Conservation (phyloP, 495 filamentous ascomycete species). For the Hamigera avellanea region DNA sequence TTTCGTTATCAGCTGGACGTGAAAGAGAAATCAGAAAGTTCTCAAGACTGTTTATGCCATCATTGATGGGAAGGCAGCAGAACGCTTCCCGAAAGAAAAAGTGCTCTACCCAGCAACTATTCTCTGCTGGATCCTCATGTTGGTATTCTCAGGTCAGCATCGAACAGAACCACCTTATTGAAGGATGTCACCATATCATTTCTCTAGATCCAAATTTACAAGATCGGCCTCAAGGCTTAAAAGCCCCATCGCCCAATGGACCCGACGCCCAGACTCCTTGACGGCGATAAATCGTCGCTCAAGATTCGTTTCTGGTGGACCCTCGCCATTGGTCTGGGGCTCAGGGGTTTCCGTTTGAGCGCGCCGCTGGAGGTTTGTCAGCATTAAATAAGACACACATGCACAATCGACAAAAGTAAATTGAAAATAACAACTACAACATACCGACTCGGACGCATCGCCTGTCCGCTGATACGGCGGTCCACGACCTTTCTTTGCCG, state of each 20-base stretch:
- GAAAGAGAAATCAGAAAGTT: too few relatives aligned
- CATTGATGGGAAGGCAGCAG: too few relatives aligned
- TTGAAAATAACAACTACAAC: neutral
- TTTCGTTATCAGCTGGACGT: too few relatives aligned
- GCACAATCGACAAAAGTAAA: slow-evolving; percentile 1
- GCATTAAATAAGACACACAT: too few relatives aligned
- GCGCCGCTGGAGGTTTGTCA: slow-evolving; percentile 3
- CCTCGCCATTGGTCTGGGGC: slow-evolving; percentile 11
- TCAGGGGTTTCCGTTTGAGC: slow-evolving; percentile 3
- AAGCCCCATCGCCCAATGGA: slow-evolving; percentile 49
- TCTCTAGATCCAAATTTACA: slow-evolving; percentile 25
- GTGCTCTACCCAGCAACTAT: too few relatives aligned
- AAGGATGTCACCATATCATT: too few relatives aligned
- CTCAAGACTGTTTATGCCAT: too few relatives aligned
- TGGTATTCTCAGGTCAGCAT: too few relatives aligned
- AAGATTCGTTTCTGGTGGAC: slow-evolving; percentile 17
- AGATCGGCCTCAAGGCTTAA: slow-evolving; percentile 47
- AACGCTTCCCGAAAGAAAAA: too few relatives aligned
- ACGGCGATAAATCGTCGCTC: slow-evolving; percentile 42
- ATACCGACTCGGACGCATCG: slow-evolving; percentile 12
- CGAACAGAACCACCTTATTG: too few relatives aligned
- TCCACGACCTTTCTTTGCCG: slow-evolving; percentile 57
- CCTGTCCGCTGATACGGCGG: slow-evolving; percentile 54
- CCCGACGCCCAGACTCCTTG: slow-evolving; percentile 21
- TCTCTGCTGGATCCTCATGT: too few relatives aligned